Evolutionary conservation across 1,139 yeast genomes (phyloP).

Genomic region (Geotrichum histeridarum): DNA sequence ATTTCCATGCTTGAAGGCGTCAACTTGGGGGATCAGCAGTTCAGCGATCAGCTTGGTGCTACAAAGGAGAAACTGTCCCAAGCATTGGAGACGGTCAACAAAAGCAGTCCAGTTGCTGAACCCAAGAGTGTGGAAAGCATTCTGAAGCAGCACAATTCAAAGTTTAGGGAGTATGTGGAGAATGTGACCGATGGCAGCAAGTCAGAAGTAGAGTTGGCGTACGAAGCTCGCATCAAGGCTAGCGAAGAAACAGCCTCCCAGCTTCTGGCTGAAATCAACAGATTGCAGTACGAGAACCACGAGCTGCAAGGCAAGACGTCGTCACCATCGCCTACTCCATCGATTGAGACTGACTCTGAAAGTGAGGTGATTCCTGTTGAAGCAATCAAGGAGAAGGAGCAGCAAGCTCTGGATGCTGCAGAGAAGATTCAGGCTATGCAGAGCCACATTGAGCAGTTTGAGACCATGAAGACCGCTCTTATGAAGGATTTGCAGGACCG

Average conservation of each 20-base stretch:
- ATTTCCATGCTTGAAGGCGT: slow-evolving; percentile 6
- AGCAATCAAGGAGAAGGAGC: slow-evolving; percentile 20
- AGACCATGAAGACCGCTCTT: slow-evolving; percentile 38
- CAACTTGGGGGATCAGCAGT: not conserved
- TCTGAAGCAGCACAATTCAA: slow-evolving; percentile 11
- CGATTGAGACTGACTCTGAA: not conserved
- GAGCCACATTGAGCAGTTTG: slow-evolving; percentile 30
- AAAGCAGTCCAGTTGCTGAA: not conserved
- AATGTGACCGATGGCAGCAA: slow-evolving; percentile 12
- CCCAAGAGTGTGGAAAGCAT: not conserved
- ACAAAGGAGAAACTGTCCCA: slow-evolving; percentile 6
- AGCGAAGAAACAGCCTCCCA: slow-evolving; percentile 27
- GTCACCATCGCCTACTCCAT: not conserved
- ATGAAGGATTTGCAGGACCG: slow-evolving; percentile 43
- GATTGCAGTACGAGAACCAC: slow-evolving; percentile 22
- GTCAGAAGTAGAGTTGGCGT: slow-evolving; percentile 20
- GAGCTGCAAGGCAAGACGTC: slow-evolving; percentile 15
- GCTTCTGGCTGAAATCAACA: slow-evolving; percentile 25
- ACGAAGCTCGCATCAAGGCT: slow-evolving; percentile 23
- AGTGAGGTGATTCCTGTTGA: slow-evolving; percentile 11
- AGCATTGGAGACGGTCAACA: not conserved
- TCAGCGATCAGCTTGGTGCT: slow-evolving; percentile 3
- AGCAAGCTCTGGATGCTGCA: slow-evolving; percentile 20
- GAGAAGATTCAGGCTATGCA: slow-evolving; percentile 28
- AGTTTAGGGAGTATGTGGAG: slow-evolving; percentile 11